phyloP scores from a whole-genome alignment of 306 rosid genomes.

The Quercus mongolica region DNA sequence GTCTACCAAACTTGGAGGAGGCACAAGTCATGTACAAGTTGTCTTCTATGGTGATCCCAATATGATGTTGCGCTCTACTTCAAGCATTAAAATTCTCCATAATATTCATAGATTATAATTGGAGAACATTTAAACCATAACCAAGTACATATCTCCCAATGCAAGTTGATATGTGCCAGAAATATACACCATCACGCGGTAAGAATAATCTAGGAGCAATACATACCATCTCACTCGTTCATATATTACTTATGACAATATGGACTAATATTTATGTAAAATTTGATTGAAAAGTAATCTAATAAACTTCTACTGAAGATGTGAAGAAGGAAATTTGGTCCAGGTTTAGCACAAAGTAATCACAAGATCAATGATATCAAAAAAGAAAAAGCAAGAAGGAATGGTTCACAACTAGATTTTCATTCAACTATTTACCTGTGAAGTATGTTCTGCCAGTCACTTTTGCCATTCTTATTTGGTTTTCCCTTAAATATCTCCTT shows the following conservation, averaged over 20 bases:
- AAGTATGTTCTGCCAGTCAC: constrained; percentile 70
- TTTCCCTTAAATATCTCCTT: constrained; percentile 32
- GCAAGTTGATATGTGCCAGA: not conserved
- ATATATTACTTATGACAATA: not conserved
- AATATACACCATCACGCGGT: not conserved
- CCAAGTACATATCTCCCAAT: not conserved
- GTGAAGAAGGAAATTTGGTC: not conserved
- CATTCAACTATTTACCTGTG: constrained; percentile 58
- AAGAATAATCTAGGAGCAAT: not conserved
- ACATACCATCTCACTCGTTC: not conserved
- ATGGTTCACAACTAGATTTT: not conserved
- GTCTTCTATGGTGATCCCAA: not conserved
- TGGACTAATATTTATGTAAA: not conserved
- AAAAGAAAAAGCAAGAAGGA: constrained; percentile 4
- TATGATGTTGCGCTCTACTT: not conserved
- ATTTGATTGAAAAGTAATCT: not conserved
- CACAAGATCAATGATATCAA: constrained; percentile 7
- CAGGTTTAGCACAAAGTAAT: constrained; percentile 3
- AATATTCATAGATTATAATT: not conserved
- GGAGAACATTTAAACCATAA: not conserved
- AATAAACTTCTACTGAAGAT: not conserved
- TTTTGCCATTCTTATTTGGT: constrained; percentile 29
- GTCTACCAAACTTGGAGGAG: not conserved
- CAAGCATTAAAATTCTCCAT: not conserved
- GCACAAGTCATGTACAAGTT: not conserved